Conservation (phyloP, 2,329 filamentous ascomycete species). For the Pseudogymnoascus sp. region DNA sequence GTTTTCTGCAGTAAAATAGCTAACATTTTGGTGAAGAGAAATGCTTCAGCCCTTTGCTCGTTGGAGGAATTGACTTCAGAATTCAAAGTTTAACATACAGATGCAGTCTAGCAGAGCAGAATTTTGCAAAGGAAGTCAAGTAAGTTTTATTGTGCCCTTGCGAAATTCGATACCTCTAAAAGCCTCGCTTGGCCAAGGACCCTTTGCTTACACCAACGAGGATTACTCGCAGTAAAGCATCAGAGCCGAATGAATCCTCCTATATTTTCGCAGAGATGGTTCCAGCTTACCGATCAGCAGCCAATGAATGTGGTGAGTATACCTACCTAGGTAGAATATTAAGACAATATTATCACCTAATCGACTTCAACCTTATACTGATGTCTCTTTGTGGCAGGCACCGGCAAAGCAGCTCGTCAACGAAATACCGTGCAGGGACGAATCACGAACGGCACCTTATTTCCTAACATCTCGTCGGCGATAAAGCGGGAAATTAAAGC, state of each 20-base stretch:
- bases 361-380: not conserved
- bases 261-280: slow-evolving; percentile 17
- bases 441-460: slow-evolving; percentile 15
- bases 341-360: slow-evolving; percentile 1
- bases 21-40: slow-evolving; percentile 8
- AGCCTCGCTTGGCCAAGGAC: slow-evolving; percentile 1
- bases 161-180: not conserved
- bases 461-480: slow-evolving; percentile 14
- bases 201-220: slow-evolving; percentile 12
- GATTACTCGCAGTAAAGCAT: slow-evolving; percentile 13
- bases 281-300: slow-evolving; percentile 15
- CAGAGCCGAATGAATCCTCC: slow-evolving; percentile 16
- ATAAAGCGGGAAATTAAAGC: slow-evolving; percentile 12
- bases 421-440: slow-evolving; percentile 12
- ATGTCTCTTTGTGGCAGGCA: slow-evolving; percentile 11
- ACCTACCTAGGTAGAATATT: not conserved
- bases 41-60: slow-evolving; percentile 8
- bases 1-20: not conserved
- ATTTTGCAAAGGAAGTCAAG: slow-evolving; percentile 15
- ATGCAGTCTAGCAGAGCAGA: slow-evolving; percentile 12
- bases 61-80: slow-evolving; percentile 15
- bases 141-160: slow-evolving; percentile 10
- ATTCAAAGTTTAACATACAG: slow-evolving; percentile 16
- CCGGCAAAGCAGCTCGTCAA: slow-evolving; percentile 12
- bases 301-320: slow-evolving; percentile 13